phyloP scores from a whole-genome alignment of 768 basidiomycete genomes.

The Erythrobasidium yunnanense region DNA sequence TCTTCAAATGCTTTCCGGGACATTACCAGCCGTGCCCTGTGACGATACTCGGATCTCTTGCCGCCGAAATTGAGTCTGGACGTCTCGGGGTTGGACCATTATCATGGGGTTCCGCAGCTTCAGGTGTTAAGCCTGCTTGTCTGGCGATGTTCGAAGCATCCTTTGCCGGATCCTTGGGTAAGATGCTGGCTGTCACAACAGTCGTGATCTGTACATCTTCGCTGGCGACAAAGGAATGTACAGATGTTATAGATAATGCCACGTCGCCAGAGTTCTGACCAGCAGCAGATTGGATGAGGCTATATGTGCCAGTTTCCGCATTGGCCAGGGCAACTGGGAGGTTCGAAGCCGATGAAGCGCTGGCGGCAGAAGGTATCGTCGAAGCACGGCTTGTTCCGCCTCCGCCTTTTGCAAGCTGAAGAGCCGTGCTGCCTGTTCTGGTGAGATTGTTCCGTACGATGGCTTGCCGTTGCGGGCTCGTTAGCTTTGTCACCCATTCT shows the following conservation, averaged over 20 bases:
- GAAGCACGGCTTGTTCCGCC: slow-evolving; percentile 14
- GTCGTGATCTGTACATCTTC: not conserved
- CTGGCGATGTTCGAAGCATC: too few relatives aligned
- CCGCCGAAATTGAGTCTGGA: not conserved
- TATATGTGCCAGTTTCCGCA: slow-evolving; percentile 1
- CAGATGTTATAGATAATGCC: not conserved
- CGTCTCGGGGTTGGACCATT: not conserved
- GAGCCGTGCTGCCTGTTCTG: not conserved
- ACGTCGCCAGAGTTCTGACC: not conserved
- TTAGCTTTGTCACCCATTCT: slow-evolving; percentile 2
- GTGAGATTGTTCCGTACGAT: not conserved
- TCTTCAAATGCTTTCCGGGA: too few relatives aligned
- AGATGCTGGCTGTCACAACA: not conserved
- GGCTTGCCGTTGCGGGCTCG: slow-evolving; percentile 1
- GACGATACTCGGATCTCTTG: not conserved
- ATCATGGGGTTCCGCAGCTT: not conserved
- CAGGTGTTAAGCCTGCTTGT: not conserved
- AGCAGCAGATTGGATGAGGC: not conserved
- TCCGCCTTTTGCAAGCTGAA: not conserved
- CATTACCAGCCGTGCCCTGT: slow-evolving; percentile 7
- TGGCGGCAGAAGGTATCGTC: not conserved
- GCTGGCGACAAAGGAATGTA: slow-evolving; percentile 3
- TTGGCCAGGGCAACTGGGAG: not conserved
- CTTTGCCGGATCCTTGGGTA: not conserved
- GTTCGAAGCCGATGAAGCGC: not conserved